Evolutionary conservation across 768 basidiomycete species (phyloP).

Genomic region (Filobasidium floriforme): DNA sequence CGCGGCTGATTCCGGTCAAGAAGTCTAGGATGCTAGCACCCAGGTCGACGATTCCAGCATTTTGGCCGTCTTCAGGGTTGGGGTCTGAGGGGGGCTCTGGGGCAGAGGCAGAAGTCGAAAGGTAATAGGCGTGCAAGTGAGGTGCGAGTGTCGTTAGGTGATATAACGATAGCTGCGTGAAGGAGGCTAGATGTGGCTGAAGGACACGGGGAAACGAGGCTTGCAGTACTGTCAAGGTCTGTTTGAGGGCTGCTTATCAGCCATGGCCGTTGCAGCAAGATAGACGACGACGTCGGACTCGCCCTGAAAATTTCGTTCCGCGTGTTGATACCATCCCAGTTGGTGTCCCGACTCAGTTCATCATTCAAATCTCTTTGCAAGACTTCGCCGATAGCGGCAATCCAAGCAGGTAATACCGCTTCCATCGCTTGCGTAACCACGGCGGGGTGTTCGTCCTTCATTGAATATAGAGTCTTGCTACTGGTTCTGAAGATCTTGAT

Average conservation of each 20-base stretch:
- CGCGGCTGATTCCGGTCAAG: constrained; percentile 57
- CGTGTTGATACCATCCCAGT: constrained; percentile 76
- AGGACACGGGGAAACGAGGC: constrained; percentile 66
- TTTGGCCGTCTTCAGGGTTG: constrained; percentile 37
- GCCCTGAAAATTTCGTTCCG: constrained; percentile 81
- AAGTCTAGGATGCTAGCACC: constrained; percentile 72
- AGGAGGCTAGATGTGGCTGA: constrained; percentile 51
- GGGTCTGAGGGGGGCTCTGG: constrained; percentile 53
- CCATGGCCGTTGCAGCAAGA: background rate
- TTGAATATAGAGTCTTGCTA: constrained; percentile 81
- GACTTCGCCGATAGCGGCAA: constrained; percentile 78
- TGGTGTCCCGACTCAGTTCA: constrained; percentile 52
- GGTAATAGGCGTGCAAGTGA: constrained; percentile 43
- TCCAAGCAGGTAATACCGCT: constrained; percentile 77
- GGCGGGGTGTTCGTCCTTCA: constrained; percentile 83
- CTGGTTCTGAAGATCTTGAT: constrained; percentile 86
- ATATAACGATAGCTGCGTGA: constrained; percentile 36
- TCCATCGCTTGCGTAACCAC: constrained; percentile 74
- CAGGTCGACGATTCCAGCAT: constrained; percentile 50
- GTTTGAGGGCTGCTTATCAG: constrained; percentile 3
- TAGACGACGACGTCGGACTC: constrained; percentile 25
- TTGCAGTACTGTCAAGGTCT: constrained; percentile 74
- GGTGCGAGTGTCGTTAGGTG: constrained; percentile 58
- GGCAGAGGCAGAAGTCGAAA: constrained; percentile 43
- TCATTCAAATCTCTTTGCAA: constrained; percentile 56